Conservation (phyloP, 1,284 basidiomycete genomes). For the Apiotrichum akiyoshidainum region DNA sequence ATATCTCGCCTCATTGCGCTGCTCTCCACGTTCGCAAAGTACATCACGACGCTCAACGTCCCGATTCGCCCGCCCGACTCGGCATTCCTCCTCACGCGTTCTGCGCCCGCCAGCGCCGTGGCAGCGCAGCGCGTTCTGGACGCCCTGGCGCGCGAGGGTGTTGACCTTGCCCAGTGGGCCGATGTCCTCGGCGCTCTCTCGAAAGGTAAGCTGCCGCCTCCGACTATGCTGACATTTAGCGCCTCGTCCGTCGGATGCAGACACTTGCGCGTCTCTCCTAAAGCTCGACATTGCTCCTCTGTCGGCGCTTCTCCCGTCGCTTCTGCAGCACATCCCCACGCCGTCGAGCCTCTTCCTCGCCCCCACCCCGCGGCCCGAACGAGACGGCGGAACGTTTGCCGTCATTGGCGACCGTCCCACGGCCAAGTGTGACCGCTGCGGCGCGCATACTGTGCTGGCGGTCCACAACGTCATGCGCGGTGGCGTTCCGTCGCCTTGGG, state of each 20-base stretch:
- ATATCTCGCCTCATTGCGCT: constrained; percentile 29
- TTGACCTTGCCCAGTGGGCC: constrained; percentile 37
- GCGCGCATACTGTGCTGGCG: constrained; percentile 17
- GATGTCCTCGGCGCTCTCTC: constrained; percentile 24
- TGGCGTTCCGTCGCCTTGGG: constrained; percentile 9
- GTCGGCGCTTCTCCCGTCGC: constrained; percentile 7
- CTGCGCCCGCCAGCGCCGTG: constrained; percentile 32
- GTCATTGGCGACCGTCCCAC: constrained; percentile 21
- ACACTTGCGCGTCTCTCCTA: constrained; percentile 20
- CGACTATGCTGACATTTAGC: neutral
- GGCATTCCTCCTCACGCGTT: constrained; percentile 17
- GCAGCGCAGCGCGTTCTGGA: constrained; percentile 30
- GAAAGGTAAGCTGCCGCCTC: constrained; percentile 1
- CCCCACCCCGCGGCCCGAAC: constrained; percentile 5
- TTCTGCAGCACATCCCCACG: constrained; percentile 23
- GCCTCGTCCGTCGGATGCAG: constrained; percentile 13
- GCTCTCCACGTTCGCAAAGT: constrained; percentile 27
- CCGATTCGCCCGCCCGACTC: constrained; percentile 35
- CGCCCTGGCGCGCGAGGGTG: constrained; percentile 25
- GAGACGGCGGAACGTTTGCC: constrained; percentile 30
- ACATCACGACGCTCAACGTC: constrained; percentile 26
- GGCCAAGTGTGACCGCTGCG: constrained; percentile 31
- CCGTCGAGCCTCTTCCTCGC: constrained; percentile 30
- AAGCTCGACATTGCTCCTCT: constrained; percentile 18
- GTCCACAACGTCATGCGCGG: constrained; percentile 15